phyloP scores from a whole-genome alignment of 768 basidiomycete species.

The Mrakia frigida region DNA sequence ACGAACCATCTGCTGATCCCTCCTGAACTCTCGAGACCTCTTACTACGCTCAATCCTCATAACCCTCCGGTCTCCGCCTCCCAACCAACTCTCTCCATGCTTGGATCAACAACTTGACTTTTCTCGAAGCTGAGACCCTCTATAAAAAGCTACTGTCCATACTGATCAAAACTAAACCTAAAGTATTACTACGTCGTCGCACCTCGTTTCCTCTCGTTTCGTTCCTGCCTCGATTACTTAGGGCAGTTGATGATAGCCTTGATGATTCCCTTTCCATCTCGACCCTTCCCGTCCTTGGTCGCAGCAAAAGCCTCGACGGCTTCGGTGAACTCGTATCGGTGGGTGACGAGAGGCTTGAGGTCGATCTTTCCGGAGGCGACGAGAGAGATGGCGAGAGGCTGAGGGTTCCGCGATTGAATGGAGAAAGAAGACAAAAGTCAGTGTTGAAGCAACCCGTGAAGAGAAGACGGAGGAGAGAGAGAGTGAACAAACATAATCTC shows the following conservation, averaged over 20 bases:
- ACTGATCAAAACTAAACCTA: too few species aligned
- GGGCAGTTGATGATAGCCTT: constrained; percentile 47
- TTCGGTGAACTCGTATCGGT: constrained; percentile 74
- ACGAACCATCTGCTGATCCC: too few species aligned
- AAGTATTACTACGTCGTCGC: too few species aligned
- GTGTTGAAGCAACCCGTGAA: not conserved
- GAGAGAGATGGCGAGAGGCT: constrained; percentile 66
- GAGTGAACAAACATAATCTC: not conserved
- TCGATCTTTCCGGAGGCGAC: constrained; percentile 76
- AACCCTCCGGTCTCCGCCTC: too few species aligned
- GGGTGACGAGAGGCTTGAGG: constrained; percentile 81
- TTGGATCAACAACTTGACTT: too few species aligned
- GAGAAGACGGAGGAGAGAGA: not conserved
- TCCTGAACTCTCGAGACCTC: too few species aligned
- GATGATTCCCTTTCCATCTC: constrained; percentile 80
- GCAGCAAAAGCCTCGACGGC: constrained; percentile 75
- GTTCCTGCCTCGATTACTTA: not conserved
- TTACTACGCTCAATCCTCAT: too few species aligned
- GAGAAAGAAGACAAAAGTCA: not conserved
- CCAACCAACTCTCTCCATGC: too few species aligned
- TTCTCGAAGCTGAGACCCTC: too few species aligned
- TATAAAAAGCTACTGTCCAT: too few species aligned
- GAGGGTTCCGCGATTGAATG: not conserved
- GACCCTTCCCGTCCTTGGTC: constrained; percentile 70
- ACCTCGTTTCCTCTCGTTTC: too few species aligned